These are phyloP conservation scores for Didymella sp. DNA, from an alignment of 2,329 filamentous ascomycete genomes.

Conservation along the genomic window DNA sequence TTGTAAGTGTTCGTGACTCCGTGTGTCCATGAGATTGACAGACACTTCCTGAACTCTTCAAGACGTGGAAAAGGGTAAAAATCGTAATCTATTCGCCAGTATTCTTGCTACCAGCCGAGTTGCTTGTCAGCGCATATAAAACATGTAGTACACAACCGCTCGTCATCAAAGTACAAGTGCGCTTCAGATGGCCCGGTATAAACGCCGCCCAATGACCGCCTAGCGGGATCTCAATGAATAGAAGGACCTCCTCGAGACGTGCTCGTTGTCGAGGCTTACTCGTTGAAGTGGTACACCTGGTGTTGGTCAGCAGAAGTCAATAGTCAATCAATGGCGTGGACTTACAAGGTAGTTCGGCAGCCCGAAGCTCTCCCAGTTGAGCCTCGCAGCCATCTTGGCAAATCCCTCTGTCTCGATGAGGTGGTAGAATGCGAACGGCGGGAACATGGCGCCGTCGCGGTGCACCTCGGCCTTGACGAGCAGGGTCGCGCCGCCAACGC, in stretches of 20 bases:
- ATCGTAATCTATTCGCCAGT: neutral
- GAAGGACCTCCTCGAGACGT: neutral
- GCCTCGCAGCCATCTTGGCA: slow-evolving; percentile 89
- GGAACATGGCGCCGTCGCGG: slow-evolving; percentile 98
- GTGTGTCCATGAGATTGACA: too few relatives aligned
- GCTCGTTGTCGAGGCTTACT: slow-evolving; percentile 57
- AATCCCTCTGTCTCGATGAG: slow-evolving; percentile 98
- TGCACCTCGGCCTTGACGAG: slow-evolving; percentile 97
- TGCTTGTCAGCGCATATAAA: neutral
- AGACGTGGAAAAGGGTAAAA: too few relatives aligned
- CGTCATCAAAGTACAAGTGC: neutral
- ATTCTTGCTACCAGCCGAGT: neutral
- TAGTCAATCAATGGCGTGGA: too few relatives aligned
- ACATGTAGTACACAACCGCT: neutral
- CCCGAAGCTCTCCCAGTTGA: slow-evolving; percentile 87
- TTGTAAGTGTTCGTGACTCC: too few relatives aligned
- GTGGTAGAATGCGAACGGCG: slow-evolving; percentile 93
- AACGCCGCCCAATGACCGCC: slow-evolving; percentile 47
- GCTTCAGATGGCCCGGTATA: slow-evolving; percentile 11
- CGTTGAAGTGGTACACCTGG: slow-evolving; percentile 89
- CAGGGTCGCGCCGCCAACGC: slow-evolving; percentile 90
- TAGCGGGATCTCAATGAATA: slow-evolving; percentile 8
- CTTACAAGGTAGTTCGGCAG: slow-evolving; percentile 95
- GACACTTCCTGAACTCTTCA: too few relatives aligned
- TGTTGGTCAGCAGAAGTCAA: too few relatives aligned